Conservation (phyloP, 139 green algal species). For the Chlamydomonas sp. region DNA sequence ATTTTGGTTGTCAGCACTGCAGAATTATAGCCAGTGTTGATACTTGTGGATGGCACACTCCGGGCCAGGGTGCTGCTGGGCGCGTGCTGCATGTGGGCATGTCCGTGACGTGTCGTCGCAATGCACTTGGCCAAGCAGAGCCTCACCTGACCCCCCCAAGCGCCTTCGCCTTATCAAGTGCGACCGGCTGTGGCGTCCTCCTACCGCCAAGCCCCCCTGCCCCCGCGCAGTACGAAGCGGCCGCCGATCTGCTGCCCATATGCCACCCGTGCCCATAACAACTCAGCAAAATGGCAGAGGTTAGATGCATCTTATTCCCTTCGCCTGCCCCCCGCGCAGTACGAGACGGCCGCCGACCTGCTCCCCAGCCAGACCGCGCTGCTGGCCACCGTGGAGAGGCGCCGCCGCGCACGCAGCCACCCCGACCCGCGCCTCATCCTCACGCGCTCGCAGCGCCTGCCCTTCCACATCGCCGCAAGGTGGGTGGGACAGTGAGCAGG, state of each 20-base stretch:
- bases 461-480: slow-evolving; percentile 42
- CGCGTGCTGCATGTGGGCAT: neutral
- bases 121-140: neutral
- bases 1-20: neutral
- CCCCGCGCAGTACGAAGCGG: neutral
- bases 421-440: slow-evolving; percentile 55
- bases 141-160: too few relatives aligned
- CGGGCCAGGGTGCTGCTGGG: neutral
- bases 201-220: neutral
- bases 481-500: neutral
- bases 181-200: neutral
- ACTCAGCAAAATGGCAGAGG: neutral
- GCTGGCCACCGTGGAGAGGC: slow-evolving; percentile 28
- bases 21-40: neutral
- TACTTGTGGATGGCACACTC: neutral
- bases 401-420: slow-evolving; percentile 36
- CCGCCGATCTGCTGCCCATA: neutral
- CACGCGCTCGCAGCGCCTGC: slow-evolving; percentile 42
- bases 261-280: neutral
- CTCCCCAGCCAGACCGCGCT: slow-evolving; percentile 42
- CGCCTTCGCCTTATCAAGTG: neutral
- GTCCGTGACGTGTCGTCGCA: neutral
- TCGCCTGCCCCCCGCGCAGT: slow-evolving; percentile 19
- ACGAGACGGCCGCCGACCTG: slow-evolving; percentile 36
- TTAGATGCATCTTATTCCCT: neutral